These are phyloP conservation scores for Penicillium decumbens DNA, from an alignment of 2,329 filamentous ascomycete genomes.

Conservation along the genomic window DNA sequence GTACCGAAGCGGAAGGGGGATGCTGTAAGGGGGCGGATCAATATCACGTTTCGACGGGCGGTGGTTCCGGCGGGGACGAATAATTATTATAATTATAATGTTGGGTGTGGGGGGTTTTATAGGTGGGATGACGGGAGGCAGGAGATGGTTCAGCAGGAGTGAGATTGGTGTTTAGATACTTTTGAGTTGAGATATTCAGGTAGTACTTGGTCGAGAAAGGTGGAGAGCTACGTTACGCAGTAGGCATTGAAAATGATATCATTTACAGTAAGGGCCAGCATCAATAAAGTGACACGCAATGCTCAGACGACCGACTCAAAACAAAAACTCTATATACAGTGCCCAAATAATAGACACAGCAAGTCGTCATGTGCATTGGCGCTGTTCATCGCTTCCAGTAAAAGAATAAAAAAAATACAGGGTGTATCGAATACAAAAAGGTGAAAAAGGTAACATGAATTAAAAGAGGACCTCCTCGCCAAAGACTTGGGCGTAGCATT, in stretches of 20 bases:
- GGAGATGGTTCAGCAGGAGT: conserved; percentile 17
- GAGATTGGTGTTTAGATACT: no score
- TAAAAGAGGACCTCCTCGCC: conserved; percentile 21
- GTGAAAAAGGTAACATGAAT: neutral
- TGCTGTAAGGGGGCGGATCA: conserved; percentile 52
- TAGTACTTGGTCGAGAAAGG: neutral
- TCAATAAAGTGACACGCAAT: neutral
- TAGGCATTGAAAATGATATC: neutral
- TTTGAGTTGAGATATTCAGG: no score
- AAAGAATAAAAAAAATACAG: neutral
- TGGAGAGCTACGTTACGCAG: neutral
- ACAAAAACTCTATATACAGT: conserved; percentile 17
- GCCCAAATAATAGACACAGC: conserved; percentile 17
- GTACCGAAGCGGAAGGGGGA: conserved; percentile 68
- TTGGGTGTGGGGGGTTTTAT: conserved; percentile 64
- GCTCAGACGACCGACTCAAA: neutral
- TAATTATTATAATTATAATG: conserved; percentile 82
- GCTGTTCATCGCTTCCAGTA: conserved; percentile 3
- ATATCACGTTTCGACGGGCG: conserved; percentile 72
- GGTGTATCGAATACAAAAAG: neutral
- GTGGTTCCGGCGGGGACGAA: conserved; percentile 68
- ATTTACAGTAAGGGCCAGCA: neutral
- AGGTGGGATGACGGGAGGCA: conserved; percentile 56
- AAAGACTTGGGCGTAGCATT: conserved; percentile 26
- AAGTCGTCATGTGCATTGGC: conserved; percentile 23